Evolutionary conservation across 768 basidiomycete genomes (phyloP), one percentile per base, ranked within the genome.

Genomic region (Termitomyces sp.): DNA sequence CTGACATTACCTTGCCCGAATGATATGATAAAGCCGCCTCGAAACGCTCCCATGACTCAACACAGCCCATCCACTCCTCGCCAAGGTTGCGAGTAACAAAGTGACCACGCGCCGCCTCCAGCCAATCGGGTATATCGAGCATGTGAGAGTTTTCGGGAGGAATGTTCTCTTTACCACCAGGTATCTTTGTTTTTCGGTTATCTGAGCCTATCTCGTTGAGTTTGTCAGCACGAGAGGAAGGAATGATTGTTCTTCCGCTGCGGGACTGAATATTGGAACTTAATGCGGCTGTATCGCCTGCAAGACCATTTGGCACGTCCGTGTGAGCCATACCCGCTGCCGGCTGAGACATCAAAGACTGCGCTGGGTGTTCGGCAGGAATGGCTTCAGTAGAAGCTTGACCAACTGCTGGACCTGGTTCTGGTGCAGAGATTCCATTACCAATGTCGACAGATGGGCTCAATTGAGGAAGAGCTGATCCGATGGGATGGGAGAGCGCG

Each of bases 51-150:
- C 56, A 60, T 16, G 49, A 48, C 18, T 41, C 39, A 27, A 60
- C 50, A 47, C 59, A 60, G 3, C 2, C 22, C 4, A 7, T 42
- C 60, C 56, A 60, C 48, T 54, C 53, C 1, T 42, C 40, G 15
- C 60, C 54, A 16, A 57, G 53, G 23, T 60, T 56, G 12, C 46
- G 15, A 0, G 50, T 49, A 22, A 40, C 27, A 12, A 60, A 47
- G 45, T 60, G 51, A 5, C 45, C 45, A 15, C 20, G 38, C 3
- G 53, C 56, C 1, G 49, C 53, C 12, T 27, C n/a, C 40, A 41
- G 3, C 18, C 23, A 41, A 41, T 18, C 18, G 2, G 40, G 40
- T 23, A 3, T 13, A 4, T 16, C 23, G 42, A 10, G 51, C 54
- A 53, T 5, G 1, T 36, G 12, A 52, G 48, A 13, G 18, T 29